A percentile compares a stretch with the other conserved stretches of the same genome.
These are phyloP conservation scores for Schizophyllum commune DNA, from an alignment of 1,284 basidiomycete genomes.

Conservation along the genomic window DNA sequence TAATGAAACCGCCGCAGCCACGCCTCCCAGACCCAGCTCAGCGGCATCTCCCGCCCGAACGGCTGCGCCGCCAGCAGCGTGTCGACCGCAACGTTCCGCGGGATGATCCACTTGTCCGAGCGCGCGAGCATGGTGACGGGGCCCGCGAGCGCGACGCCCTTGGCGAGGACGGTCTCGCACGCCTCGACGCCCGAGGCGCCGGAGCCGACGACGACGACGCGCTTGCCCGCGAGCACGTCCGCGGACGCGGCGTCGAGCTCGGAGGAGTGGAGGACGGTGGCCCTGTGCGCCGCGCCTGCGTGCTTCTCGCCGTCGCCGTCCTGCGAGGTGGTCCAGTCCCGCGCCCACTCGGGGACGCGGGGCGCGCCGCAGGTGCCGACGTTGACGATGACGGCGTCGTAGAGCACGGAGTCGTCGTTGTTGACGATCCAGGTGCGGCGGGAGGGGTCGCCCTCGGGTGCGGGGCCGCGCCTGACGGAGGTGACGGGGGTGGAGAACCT, in stretches of 20 bases:
- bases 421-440: slow-evolving; percentile 48
- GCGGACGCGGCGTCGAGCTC: slow-evolving; percentile 36
- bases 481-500: slow-evolving; percentile 37
- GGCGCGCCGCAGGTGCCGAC: slow-evolving; percentile 51
- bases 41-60: slow-evolving; percentile 48
- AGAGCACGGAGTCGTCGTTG: slow-evolving; percentile 37
- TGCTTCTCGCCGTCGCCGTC: slow-evolving; percentile 9
- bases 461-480: slow-evolving; percentile 22
- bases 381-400: slow-evolving; percentile 50
- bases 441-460: slow-evolving; percentile 17
- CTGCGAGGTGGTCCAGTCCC: background rate
- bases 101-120: slow-evolving; percentile 45
- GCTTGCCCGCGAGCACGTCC: slow-evolving; percentile 35
- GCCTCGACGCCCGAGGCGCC: slow-evolving; percentile 58
- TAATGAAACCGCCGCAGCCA: slow-evolving; percentile 47
- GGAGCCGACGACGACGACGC: slow-evolving; percentile 45
- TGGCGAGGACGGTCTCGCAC: slow-evolving; percentile 41
- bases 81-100: slow-evolving; percentile 47
- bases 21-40: slow-evolving; percentile 44
- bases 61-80: slow-evolving; percentile 48
- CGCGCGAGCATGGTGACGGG: slow-evolving; percentile 41
- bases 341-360: background rate
- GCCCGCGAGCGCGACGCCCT: slow-evolving; percentile 30
- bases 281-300: slow-evolving; percentile 13
- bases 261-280: slow-evolving; percentile 45